phyloP scores from a whole-genome alignment of 495 filamentous ascomycete genomes.

The Chaetomium tenue region DNA sequence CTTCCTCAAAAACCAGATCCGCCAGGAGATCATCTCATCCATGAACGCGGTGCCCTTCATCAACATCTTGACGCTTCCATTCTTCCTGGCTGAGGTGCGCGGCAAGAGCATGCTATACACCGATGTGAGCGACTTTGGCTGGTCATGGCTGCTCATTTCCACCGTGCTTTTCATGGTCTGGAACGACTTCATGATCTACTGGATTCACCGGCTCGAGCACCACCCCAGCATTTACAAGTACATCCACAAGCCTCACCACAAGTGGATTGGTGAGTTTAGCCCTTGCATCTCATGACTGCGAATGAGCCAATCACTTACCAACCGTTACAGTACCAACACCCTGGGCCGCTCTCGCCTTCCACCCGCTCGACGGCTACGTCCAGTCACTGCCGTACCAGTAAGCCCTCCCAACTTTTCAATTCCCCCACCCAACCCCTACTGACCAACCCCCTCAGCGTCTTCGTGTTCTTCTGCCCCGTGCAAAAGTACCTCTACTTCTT shows the following conservation, averaged over 20 bases:
- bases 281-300: not conserved
- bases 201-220: slow-evolving; percentile 31
- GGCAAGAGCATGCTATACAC: slow-evolving; percentile 27
- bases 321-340: slow-evolving; percentile 22
- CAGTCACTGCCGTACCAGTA: slow-evolving; percentile 31
- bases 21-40: slow-evolving; percentile 26
- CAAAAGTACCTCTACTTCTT: slow-evolving; percentile 30
- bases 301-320: not conserved
- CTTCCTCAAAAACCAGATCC: slow-evolving; percentile 30
- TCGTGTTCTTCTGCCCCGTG: slow-evolving; percentile 29
- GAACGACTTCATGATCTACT: slow-evolving; percentile 30
- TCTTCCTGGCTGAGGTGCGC: slow-evolving; percentile 30
- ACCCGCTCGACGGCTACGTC: slow-evolving; percentile 28
- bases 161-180: slow-evolving; percentile 28
- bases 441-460: slow-evolving; percentile 14
- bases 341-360: slow-evolving; percentile 29
- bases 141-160: slow-evolving; percentile 24
- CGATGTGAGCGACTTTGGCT: slow-evolving; percentile 24
- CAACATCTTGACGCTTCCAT: slow-evolving; percentile 28
- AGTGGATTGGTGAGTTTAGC: slow-evolving; percentile 25
- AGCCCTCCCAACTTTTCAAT: not conserved
- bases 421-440: not conserved
- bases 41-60: slow-evolving; percentile 27
- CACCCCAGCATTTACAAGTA: slow-evolving; percentile 30
- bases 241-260: slow-evolving; percentile 31